A percentile compares a stretch with the other conserved stretches of the same genome.
Evolutionary conservation across 139 green algal species (phyloP).

Genomic region (Eudorina sp.): DNA sequence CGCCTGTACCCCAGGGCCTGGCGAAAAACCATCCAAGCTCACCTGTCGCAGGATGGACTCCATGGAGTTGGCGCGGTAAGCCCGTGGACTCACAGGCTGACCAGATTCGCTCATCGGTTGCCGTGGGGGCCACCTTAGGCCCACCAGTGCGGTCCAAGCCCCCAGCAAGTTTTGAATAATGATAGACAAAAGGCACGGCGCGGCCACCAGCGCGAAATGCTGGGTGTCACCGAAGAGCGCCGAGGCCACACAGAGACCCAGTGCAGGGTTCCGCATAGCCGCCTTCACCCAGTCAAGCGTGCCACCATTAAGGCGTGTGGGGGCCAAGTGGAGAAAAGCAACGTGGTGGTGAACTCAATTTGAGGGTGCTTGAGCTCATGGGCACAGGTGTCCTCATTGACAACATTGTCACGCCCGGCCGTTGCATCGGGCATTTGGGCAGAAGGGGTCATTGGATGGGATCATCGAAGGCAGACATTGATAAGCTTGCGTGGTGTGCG

Average conservation of each 20-base stretch:
- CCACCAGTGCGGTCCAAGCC: slow-evolving; percentile 22
- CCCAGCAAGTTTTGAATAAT: slow-evolving; percentile 30
- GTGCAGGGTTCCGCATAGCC: slow-evolving; percentile 13
- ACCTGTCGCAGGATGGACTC: slow-evolving; percentile 21
- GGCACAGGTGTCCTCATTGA: not conserved
- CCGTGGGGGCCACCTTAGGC: too few species aligned
- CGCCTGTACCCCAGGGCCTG: too few species aligned
- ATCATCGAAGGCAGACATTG: too few species aligned
- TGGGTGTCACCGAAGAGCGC: slow-evolving; percentile 14
- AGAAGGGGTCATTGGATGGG: too few species aligned
- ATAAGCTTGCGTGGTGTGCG: not conserved
- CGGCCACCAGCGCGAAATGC: slow-evolving; percentile 22
- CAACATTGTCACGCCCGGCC: not conserved
- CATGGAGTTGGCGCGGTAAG: not conserved
- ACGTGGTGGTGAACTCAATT: not conserved
- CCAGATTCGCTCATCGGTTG: not conserved
- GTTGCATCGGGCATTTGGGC: too few species aligned
- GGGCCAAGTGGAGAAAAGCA: not conserved
- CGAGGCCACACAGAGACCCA: slow-evolving; percentile 9
- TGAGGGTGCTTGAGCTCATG: not conserved
- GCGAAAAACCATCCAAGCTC: not conserved
- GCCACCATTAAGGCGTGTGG: not conserved
- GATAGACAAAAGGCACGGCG: not conserved
- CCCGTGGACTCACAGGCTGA: not conserved
- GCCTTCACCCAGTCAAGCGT: not conserved